These are phyloP conservation scores for Nakazawaea wickerhamii DNA, from an alignment of 805 yeast species.

Conservation along the genomic window DNA sequence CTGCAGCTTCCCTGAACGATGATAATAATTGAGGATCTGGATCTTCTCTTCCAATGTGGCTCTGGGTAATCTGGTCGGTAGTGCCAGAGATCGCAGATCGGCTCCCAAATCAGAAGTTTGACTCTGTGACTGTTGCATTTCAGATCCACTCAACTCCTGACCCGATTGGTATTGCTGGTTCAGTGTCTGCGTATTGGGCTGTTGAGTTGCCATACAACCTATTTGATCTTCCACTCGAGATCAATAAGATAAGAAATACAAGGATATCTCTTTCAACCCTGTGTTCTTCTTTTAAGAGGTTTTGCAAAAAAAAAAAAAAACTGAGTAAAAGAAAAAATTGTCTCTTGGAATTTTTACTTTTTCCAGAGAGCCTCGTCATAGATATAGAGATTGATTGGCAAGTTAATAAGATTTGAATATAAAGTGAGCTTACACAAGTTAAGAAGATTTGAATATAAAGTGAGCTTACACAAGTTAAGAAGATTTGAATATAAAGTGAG, in stretches of 20 bases:
- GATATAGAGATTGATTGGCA: no score
- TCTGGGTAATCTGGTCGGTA: constrained; percentile 30
- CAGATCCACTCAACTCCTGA: neutral
- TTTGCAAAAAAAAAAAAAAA: no score
- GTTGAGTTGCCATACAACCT: neutral
- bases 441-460: no score
- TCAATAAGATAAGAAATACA: neutral
- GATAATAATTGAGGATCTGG: constrained; percentile 47
- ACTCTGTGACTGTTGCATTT: neutral
- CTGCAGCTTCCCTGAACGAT: constrained; percentile 44
- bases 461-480: no score
- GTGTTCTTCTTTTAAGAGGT: neutral
- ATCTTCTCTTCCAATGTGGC: constrained; percentile 58
- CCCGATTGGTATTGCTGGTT: neutral
- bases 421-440: no score
- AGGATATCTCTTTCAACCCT: neutral
- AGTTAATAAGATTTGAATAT: no score
- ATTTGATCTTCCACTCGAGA: no score
- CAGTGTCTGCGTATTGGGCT: neutral
- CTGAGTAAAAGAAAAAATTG: no score
- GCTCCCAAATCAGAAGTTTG: neutral
- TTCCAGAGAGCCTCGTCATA: no score
- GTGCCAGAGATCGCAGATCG: neutral
- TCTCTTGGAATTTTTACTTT: neutral
- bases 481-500: no score